Evolutionary conservation across 164 flowering plant genomes (phyloP).

Genomic region (Protea cynaroides): DNA sequence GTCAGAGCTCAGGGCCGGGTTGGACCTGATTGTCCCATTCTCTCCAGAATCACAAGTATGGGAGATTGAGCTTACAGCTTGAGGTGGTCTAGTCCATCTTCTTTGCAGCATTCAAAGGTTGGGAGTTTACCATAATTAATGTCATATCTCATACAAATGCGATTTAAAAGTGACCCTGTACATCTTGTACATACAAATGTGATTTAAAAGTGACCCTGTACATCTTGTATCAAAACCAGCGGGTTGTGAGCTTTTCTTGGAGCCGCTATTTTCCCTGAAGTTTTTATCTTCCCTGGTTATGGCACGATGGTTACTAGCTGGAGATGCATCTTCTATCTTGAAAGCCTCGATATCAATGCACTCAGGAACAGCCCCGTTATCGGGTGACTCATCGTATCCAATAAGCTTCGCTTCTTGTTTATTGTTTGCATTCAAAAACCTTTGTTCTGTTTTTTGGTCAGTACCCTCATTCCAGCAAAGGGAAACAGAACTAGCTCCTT

Average conservation of each 20-base stretch:
- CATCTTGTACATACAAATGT: too few species aligned
- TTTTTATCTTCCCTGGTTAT: not conserved
- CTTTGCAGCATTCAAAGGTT: constrained; percentile 55
- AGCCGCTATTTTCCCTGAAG: constrained; percentile 1
- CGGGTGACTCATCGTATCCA: constrained; percentile 67
- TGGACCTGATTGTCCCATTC: too few species aligned
- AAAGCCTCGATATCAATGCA: constrained; percentile 11
- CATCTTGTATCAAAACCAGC: too few species aligned
- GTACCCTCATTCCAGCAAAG: constrained; percentile 58
- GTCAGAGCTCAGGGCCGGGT: too few species aligned
- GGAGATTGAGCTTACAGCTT: constrained; percentile 47
- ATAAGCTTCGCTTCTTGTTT: constrained; percentile 61
- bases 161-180: constrained; percentile 46
- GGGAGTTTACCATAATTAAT: constrained; percentile 69
- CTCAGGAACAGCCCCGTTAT: constrained; percentile 13
- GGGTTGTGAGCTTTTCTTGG: constrained; percentile 5
- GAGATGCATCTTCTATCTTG: constrained; percentile 16
- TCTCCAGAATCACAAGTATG: not conserved
- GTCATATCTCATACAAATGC: constrained; percentile 48
- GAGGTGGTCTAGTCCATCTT: constrained; percentile 70
- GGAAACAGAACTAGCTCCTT: not conserved
- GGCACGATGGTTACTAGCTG: not conserved
- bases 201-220: too few species aligned
- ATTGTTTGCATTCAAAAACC: constrained; percentile 34
- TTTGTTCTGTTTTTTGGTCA: constrained; percentile 37